Evolutionary conservation across 495 filamentous ascomycete genomes (phyloP).

Genomic region (Penicillium roqueforti): DNA sequence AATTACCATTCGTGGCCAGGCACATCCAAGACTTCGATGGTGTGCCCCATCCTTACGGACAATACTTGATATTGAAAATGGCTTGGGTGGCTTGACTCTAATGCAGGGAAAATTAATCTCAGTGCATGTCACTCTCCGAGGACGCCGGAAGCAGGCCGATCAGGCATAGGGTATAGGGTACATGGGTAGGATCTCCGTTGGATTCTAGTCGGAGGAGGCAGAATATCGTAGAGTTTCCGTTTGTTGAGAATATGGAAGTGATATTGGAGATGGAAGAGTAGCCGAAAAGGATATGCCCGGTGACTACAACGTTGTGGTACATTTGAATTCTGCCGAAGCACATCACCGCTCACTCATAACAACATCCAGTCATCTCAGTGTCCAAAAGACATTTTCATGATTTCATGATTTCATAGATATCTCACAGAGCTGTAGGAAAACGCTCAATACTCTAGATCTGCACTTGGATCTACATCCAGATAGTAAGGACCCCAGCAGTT

Average conservation of each 20-base stretch:
- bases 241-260: background rate
- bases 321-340: background rate
- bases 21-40: background rate
- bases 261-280: background rate
- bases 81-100: background rate
- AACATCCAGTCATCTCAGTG: background rate
- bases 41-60: background rate
- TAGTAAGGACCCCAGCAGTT: constrained; percentile 14
- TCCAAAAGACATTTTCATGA: background rate
- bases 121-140: background rate
- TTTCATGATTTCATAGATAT: background rate
- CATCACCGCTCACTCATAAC: background rate
- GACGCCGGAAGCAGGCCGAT: no score
- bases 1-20: background rate
- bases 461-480: constrained; percentile 30
- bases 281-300: background rate
- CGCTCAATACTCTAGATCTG: constrained; percentile 18
- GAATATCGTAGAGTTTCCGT: background rate
- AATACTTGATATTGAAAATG: constrained; percentile 3
- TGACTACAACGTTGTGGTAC: background rate
- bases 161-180: background rate
- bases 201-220: background rate
- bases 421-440: background rate
- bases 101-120: background rate
- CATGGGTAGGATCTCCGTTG: background rate